Conservation (phyloP, 2,329 filamentous ascomycete genomes). For the Penicillium sp. region DNA sequence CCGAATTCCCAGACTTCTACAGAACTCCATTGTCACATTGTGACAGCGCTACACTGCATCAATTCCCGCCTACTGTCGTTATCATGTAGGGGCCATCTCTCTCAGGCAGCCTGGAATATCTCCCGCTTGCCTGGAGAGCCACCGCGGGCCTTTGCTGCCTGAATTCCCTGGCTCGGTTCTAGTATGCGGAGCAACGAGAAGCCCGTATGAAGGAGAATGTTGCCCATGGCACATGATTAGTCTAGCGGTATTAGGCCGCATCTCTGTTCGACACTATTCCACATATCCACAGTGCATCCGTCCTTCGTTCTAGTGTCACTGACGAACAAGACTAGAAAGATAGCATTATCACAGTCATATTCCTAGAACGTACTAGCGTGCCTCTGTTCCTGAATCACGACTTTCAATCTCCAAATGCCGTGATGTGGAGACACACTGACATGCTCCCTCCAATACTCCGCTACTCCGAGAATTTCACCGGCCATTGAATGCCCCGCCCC, state of each 20-base stretch:
- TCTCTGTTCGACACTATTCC: no score
- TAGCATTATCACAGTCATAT: neutral
- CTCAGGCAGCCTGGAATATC: neutral
- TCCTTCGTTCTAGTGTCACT: no score
- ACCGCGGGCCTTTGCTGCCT: neutral
- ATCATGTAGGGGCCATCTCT: neutral
- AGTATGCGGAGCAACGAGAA: neutral
- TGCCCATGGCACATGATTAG: no score
- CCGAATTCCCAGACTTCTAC: neutral
- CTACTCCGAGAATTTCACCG: conserved; percentile 3
- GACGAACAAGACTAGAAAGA: no score
- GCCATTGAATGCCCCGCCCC: no score
- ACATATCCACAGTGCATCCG: no score
- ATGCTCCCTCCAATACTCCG: neutral
- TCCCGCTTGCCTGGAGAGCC: neutral
- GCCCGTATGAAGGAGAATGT: no score
- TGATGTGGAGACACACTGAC: neutral
- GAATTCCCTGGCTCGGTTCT: neutral
- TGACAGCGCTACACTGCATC: neutral
- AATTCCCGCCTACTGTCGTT: neutral
- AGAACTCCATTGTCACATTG: neutral
- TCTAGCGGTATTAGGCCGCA: no score
- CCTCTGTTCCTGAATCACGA: neutral
- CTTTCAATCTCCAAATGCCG: no score
- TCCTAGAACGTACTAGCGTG: neutral